Conservation (phyloP, 116 monocot species). For the Iris pallida region DNA sequence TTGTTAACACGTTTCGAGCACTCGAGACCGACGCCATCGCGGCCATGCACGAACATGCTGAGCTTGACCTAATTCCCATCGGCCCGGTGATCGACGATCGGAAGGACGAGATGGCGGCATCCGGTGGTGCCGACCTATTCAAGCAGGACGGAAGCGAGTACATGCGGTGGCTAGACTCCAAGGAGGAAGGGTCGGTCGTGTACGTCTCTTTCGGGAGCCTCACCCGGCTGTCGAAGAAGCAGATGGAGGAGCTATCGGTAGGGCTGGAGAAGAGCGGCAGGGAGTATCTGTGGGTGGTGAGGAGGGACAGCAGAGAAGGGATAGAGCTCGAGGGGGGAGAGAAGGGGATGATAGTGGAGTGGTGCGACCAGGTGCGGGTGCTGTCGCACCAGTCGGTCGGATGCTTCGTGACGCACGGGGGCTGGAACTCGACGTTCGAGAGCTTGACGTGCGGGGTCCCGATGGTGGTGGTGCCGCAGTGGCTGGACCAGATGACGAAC, state of each 20-base stretch:
- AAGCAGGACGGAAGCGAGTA: slow-evolving; percentile 20
- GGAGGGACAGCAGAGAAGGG: slow-evolving; percentile 17
- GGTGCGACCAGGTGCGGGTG: slow-evolving; percentile 16
- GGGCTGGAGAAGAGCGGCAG: slow-evolving; percentile 14
- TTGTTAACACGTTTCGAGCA: slow-evolving; percentile 35
- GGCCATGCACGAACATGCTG: not conserved
- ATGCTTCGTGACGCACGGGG: slow-evolving; percentile 53
- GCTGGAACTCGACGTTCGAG: slow-evolving; percentile 61
- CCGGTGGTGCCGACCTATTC: slow-evolving; percentile 15
- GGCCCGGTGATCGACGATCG: not conserved
- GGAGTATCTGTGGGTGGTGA: slow-evolving; percentile 34
- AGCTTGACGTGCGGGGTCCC: slow-evolving; percentile 18
- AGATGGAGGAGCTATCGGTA: slow-evolving; percentile 20
- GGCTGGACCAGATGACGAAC: slow-evolving; percentile 52
- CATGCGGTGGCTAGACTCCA: slow-evolving; percentile 42
- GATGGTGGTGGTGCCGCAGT: slow-evolving; percentile 11
- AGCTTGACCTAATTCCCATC: not conserved
- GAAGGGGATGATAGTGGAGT: slow-evolving; percentile 19
- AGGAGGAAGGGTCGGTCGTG: slow-evolving; percentile 45
- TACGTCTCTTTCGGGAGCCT: slow-evolving; percentile 41
- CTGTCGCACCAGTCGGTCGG: slow-evolving; percentile 16
- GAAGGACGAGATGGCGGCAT: not conserved
- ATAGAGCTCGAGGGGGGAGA: slow-evolving; percentile 9
- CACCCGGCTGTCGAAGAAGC: slow-evolving; percentile 10
- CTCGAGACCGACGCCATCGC: slow-evolving; percentile 13